A percentile compares a stretch with the other conserved stretches of the same genome.
Conservation (phyloP, 108 stramenopile species). For the Pseudonitzschia pungens region DNA sequence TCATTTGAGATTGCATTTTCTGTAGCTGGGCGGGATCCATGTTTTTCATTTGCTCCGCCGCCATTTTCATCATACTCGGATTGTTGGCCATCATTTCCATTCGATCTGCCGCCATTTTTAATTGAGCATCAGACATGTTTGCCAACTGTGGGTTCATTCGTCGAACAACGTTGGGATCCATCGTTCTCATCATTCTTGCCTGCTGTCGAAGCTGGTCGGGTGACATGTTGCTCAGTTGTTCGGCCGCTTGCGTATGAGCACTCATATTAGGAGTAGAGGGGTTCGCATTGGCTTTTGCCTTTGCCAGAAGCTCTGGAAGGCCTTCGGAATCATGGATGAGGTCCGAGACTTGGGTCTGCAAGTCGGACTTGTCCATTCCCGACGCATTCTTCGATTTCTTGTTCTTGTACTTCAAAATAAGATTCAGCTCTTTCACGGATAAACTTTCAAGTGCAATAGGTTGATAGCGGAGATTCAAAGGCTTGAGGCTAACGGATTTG, state of each 20-base stretch:
- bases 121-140: constrained; percentile 64
- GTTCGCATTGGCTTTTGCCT: constrained; percentile 18
- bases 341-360: constrained; percentile 31
- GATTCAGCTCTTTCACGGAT: constrained; percentile 62
- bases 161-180: constrained; percentile 53
- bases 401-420: constrained; percentile 37
- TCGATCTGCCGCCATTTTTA: constrained; percentile 53
- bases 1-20: constrained; percentile 29
- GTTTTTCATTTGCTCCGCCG: constrained; percentile 57
- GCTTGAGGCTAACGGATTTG: constrained; percentile 55
- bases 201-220: constrained; percentile 72
- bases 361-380: constrained; percentile 58
- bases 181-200: constrained; percentile 70
- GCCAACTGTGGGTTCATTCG: constrained; percentile 74
- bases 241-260: constrained; percentile 31
- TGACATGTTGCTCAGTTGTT: constrained; percentile 63
- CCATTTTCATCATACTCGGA: constrained; percentile 59
- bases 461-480: constrained; percentile 57
- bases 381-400: constrained; percentile 24
- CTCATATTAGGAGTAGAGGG: constrained; percentile 16
- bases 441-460: constrained; percentile 45
- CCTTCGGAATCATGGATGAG: constrained; percentile 37
- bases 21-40: constrained; percentile 48
- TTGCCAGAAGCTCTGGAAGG: constrained; percentile 17
- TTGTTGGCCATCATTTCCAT: constrained; percentile 75